Base-by-base conservation (phyloP, 1,139 yeast species). In the Blastobotrys ciferrii region DNA sequence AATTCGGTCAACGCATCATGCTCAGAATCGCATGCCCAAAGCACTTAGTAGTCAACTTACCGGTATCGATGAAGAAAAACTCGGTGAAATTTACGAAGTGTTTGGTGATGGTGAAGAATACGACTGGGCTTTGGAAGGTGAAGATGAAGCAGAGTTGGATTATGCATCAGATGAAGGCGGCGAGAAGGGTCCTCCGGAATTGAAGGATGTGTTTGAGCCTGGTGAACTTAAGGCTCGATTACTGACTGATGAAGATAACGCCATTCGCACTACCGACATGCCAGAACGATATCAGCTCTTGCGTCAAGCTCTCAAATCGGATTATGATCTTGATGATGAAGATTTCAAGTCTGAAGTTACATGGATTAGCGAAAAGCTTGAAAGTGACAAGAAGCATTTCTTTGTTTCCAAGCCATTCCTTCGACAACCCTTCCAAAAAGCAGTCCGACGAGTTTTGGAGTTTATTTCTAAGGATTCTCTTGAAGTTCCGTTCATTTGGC, bases 61-160 rank as follows among this genome's bases (percentile, higher is more conserved):
- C 1, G 88, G 83, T 45, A 84, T 92, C 41, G 96, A 94, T 60
- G 84, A 95, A 53, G 98, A 92, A 63, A 87, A 89, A 65, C 79
- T 91, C 56, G 95, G 88, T 59, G 98, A 92, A 65, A 78, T 92
- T 61, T 89, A 82, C 62, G 98, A 92, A 66, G 91, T 92, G 7
- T 92, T 92, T 64, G 99, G 99, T 53, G 94, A 89, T 66, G 99
- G 98, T 42, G 92, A 84, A 53, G 98, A 91, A 65, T 92, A 92
- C 67, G 97, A 88, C 53, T 92, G 98, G 98, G 98, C 98, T 2
- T 74, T 94, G 52, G 97, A 88, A 61, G 74, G 69, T 14, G 74
- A 71, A 44, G 69, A 60, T 36, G 70, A 64, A 38, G 67, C 60
- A n/a, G 76, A 70, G 4, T 71, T 69, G 32, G 46, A 43, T 12